phyloP scores from a whole-genome alignment of 1,284 basidiomycete species.

The Ustilago vetiveriae region DNA sequence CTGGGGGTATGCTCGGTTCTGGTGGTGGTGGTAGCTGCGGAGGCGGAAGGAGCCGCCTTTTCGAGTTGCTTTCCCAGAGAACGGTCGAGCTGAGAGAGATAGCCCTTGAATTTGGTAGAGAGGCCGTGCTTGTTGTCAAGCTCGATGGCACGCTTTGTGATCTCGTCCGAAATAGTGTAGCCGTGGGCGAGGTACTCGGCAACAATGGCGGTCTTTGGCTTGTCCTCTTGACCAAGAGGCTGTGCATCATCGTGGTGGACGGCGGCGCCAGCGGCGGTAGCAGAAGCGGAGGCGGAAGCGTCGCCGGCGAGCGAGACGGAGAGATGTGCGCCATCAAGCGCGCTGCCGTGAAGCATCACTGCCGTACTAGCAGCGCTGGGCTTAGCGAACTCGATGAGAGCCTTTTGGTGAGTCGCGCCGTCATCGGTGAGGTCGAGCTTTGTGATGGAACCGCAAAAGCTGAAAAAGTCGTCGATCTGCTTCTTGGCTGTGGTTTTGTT shows the following conservation, averaged over 20 bases:
- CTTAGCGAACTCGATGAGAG: constrained; percentile 40
- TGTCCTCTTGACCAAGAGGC: constrained; percentile 58
- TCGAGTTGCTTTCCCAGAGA: constrained; percentile 49
- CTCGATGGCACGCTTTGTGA: constrained; percentile 60
- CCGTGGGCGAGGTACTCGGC: constrained; percentile 60
- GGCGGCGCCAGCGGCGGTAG: constrained; percentile 8
- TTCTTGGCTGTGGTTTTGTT: constrained; percentile 46
- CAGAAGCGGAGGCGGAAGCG: constrained; percentile 10
- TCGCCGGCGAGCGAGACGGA: constrained; percentile 31
- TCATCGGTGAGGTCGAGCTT: constrained; percentile 41
- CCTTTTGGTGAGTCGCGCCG: constrained; percentile 31
- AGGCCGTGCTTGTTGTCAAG: constrained; percentile 61
- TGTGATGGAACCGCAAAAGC: constrained; percentile 57
- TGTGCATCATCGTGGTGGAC: constrained; percentile 20
- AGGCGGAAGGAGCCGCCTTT: constrained; percentile 28
- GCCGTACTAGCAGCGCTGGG: constrained; percentile 52
- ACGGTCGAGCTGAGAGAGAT: constrained; percentile 56
- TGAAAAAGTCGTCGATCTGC: constrained; percentile 59
- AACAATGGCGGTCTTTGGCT: constrained; percentile 58
- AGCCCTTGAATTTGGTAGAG: constrained; percentile 49
- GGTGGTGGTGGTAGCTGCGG: constrained; percentile 26
- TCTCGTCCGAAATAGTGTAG: constrained; percentile 57
- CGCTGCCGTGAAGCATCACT: constrained; percentile 58
- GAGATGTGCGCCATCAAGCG: constrained; percentile 53
- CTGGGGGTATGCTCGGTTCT: constrained; percentile 49